These are phyloP conservation scores for Chiua virens DNA, from an alignment of 768 basidiomycete species.

Conservation along the genomic window DNA sequence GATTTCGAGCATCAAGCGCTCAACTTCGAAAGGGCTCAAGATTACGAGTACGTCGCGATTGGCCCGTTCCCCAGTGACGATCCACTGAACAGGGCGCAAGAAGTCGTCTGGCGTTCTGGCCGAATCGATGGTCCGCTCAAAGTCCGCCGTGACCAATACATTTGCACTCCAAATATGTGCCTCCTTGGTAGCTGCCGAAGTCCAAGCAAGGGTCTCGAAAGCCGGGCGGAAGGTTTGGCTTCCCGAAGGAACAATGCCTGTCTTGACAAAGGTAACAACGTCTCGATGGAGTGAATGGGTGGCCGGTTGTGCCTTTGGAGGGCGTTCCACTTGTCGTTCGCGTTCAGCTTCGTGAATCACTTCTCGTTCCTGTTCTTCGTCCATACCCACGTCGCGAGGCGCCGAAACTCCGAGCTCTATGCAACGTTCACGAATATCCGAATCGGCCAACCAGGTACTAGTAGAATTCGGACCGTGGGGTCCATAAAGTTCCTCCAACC, in stretches of 20 bases:
- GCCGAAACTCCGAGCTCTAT: conserved; percentile 14
- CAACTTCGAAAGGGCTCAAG: conserved; percentile 43
- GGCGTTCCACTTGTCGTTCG: conserved; percentile 41
- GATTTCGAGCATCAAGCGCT: conserved; percentile 38
- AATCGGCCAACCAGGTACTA: not conserved
- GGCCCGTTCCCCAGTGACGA: conserved; percentile 13
- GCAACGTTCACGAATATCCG: conserved; percentile 17
- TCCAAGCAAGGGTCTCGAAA: conserved; percentile 7
- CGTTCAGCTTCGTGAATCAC: conserved; percentile 44
- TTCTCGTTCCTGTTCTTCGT: conserved; percentile 54
- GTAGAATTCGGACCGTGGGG: not conserved
- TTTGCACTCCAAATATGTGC: conserved; percentile 16
- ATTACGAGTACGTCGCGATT: conserved; percentile 29
- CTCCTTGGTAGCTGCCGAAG: conserved; percentile 17
- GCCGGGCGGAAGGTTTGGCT: conserved; percentile 24
- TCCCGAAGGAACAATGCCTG: conserved; percentile 23
- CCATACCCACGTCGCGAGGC: conserved; percentile 25
- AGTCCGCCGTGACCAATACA: conserved; percentile 19
- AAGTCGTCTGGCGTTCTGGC: conserved; percentile 10
- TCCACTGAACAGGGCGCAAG: conserved; percentile 32
- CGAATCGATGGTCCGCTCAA: conserved; percentile 9
- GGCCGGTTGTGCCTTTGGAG: conserved; percentile 25
- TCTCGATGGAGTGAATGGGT: conserved; percentile 22
- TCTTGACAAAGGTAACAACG: conserved; percentile 25
- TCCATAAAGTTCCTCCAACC: conserved; percentile 37